Evolutionary conservation across 352 stramenopile species (phyloP).

Genomic region (Globisporangium paroecandrum): DNA sequence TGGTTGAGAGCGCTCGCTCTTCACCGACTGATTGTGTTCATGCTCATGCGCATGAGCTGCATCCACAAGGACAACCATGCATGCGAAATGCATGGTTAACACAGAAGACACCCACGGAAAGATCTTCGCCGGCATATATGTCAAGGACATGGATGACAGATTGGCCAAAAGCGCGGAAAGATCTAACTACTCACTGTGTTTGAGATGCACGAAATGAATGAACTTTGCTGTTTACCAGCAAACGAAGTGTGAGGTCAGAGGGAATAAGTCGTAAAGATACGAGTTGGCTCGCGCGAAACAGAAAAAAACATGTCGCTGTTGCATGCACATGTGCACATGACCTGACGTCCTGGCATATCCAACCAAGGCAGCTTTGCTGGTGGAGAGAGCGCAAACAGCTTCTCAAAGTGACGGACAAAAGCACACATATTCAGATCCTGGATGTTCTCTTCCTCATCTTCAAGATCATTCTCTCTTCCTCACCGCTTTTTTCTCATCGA

Average conservation of each 20-base stretch:
- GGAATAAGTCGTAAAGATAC: neutral
- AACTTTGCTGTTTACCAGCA: neutral
- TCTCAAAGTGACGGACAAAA: neutral
- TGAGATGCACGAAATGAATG: neutral
- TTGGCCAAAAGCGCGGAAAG: no score
- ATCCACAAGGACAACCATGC: neutral
- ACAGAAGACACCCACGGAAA: no score
- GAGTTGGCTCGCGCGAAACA: neutral
- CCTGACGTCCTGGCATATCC: neutral
- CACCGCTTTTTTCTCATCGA: neutral
- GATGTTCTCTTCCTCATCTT: slow-evolving; percentile 1
- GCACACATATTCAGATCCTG: neutral
- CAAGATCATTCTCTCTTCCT: neutral
- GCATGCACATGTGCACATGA: neutral
- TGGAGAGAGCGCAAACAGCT: neutral
- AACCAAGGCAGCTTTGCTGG: neutral
- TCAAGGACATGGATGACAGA: no score
- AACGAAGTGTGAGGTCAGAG: neutral
- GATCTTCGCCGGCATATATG: no score
- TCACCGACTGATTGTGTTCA: neutral
- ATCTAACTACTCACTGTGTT: no score
- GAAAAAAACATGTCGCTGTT: neutral
- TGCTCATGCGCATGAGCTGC: neutral
- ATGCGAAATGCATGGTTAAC: neutral
- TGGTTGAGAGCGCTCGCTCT: neutral